These are phyloP conservation scores for Komagataella pseudopastoris DNA, from an alignment of 805 yeast species.

Conservation along the genomic window DNA sequence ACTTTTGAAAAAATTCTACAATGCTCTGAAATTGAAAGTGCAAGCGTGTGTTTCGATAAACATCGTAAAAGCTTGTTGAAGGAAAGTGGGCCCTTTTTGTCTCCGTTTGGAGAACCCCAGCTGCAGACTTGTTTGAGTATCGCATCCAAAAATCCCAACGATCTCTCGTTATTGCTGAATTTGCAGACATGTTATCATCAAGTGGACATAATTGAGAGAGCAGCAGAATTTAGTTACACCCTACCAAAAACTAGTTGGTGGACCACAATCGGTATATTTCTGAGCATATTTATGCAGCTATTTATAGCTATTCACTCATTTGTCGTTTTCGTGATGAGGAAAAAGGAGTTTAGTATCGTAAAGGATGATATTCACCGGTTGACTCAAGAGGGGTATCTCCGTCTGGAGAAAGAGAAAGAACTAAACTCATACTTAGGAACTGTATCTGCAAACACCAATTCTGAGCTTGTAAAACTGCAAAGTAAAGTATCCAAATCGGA, in stretches of 20 bases:
- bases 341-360: slow-evolving; percentile 1
- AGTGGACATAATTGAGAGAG: slow-evolving; percentile 7
- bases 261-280: slow-evolving; percentile 2
- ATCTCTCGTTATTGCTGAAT: slow-evolving; percentile 11
- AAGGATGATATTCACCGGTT: background rate
- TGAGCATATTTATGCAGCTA: slow-evolving; percentile 2
- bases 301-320: slow-evolving; percentile 3
- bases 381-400: background rate
- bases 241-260: slow-evolving; percentile 2
- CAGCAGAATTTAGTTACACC: background rate
- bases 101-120: slow-evolving; percentile 3
- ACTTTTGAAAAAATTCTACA: slow-evolving; percentile 5
- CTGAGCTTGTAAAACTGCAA: slow-evolving; percentile 6
- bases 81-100: background rate
- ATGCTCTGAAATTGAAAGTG: slow-evolving; percentile 12
- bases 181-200: slow-evolving; percentile 16
- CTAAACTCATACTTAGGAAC: background rate
- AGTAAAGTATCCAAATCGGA: slow-evolving; percentile 11
- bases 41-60: slow-evolving; percentile 9
- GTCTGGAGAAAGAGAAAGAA: slow-evolving; percentile 1
- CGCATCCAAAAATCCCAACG: slow-evolving; percentile 7
- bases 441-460: slow-evolving; percentile 1
- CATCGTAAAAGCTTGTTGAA: slow-evolving; percentile 5
- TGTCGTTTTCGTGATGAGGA: slow-evolving; percentile 1
- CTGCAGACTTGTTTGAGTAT: slow-evolving; percentile 11